These are phyloP conservation scores for Cutaneotrichosporon cavernicola DNA, from an alignment of 1,284 basidiomycete species.

Conservation along the genomic window DNA sequence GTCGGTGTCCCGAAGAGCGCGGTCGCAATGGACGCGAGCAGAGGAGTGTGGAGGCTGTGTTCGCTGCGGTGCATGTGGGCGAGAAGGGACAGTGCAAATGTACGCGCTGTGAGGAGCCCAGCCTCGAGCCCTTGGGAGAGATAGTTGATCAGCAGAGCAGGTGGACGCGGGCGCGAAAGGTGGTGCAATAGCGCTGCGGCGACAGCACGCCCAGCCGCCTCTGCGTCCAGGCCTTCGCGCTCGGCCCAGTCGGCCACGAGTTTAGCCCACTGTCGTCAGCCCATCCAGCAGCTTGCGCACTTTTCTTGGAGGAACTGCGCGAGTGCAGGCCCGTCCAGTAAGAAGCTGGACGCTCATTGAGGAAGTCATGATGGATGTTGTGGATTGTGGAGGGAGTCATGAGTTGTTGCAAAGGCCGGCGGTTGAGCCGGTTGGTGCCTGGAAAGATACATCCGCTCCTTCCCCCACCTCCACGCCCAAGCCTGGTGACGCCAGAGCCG, in stretches of 20 bases:
- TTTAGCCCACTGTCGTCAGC: slow-evolving; percentile 20
- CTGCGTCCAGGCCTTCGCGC: slow-evolving; percentile 6
- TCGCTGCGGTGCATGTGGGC: slow-evolving; percentile 25
- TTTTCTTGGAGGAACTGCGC: slow-evolving; percentile 22
- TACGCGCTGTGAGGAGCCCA: slow-evolving; percentile 27
- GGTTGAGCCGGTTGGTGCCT: slow-evolving; percentile 2
- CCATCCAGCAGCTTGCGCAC: neutral
- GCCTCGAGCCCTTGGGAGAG: slow-evolving; percentile 32
- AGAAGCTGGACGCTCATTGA: slow-evolving; percentile 16
- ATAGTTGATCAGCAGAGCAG: slow-evolving; percentile 37
- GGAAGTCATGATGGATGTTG: slow-evolving; percentile 6
- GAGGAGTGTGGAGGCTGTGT: slow-evolving; percentile 10
- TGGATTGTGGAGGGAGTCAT: neutral
- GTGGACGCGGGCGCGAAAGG: slow-evolving; percentile 29
- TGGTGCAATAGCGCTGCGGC: slow-evolving; percentile 35
- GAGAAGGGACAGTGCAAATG: slow-evolving; percentile 32
- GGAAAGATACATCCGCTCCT: neutral
- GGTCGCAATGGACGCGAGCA: slow-evolving; percentile 28
- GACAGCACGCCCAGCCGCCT: slow-evolving; percentile 18
- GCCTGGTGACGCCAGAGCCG: neutral
- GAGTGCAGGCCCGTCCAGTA: slow-evolving; percentile 20
- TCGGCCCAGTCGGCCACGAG: slow-evolving; percentile 14
- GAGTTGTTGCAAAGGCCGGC: neutral
- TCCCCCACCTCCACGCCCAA: neutral
- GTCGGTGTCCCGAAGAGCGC: slow-evolving; percentile 29